Base-by-base conservation (phyloP, 345 rosid species). In the Sonneratia alba region DNA sequence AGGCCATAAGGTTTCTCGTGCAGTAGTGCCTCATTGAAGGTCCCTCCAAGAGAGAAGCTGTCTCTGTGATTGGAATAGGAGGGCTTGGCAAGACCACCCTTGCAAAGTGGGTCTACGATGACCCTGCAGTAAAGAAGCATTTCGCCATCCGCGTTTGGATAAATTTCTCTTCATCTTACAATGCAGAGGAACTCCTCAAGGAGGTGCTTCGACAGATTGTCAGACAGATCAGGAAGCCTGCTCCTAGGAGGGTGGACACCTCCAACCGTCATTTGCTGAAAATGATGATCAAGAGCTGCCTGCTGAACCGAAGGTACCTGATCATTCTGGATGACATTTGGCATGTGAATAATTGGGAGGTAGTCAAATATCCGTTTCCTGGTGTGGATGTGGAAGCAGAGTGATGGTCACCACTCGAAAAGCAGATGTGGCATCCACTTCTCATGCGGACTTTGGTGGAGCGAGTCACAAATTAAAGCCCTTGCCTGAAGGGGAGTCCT, bases 41-140 rank as follows among this genome's bases (percentile, higher is more conserved):
- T 32, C 62, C 56, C 3, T 2, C 37, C 9, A 61, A 61, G 12
- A 74, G 62, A 37, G 69, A 72, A 67, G 79, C 71, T 36, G 36
- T 82, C 27, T 77, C 85, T 0, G 69, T 79, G 45, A 75, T 77
- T 15, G 81, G 85, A 0, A 77, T 79, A 77, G 82, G 85, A 49
- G 85, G 85, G 16, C 48, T 80, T 0, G 85, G 85, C 7, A 82
- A 82, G 67, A 82, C 83, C 3, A 82, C 85, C 56, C 42, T 82
- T 19, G 77, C 64, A 22, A 77, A 73, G 72, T 71, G 72, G 55
- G 83, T 75, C 37, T 82, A 72, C 37, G 83, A 82, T 6, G 56
- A 68, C 21, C 40, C 73, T 16, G 2, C 8, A 0, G 76, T 75
- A 64, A 71, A 66, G 74, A 61, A 71, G 40, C 70, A 61, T 22